Conservation (phyloP, 805 yeast species). For the Wickerhamomyces kurtzmanii region DNA sequence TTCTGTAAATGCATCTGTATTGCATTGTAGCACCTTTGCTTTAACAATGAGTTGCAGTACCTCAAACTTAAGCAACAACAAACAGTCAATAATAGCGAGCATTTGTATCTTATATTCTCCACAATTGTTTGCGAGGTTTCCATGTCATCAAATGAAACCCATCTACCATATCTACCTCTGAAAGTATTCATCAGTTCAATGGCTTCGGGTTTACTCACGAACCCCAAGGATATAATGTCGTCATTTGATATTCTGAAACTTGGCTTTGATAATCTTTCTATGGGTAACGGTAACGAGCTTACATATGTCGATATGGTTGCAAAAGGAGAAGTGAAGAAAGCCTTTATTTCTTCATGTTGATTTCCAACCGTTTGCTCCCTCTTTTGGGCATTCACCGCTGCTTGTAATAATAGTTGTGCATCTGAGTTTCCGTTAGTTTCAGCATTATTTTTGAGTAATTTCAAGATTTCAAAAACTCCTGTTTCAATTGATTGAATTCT, state of each 20-base stretch:
- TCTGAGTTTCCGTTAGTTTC: too few species aligned
- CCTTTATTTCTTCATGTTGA: too few species aligned
- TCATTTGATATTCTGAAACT: slow-evolving; percentile 16
- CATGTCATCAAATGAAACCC: slow-evolving; percentile 63
- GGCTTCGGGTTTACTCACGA: slow-evolving; percentile 39
- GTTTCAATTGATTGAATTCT: too few species aligned
- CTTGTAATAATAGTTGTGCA: too few species aligned
- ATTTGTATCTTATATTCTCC: slow-evolving; percentile 32
- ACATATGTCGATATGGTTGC: slow-evolving; percentile 19
- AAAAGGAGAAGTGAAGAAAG: slow-evolving; percentile 27
- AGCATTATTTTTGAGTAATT: too few species aligned
- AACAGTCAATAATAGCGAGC: slow-evolving; percentile 57
- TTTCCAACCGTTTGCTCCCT: too few species aligned
- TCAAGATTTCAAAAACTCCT: too few species aligned
- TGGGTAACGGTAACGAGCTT: slow-evolving; percentile 6
- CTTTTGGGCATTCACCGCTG: too few species aligned
- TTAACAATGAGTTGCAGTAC: slow-evolving; percentile 25
- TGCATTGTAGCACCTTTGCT: too few species aligned
- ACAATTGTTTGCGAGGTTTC: slow-evolving; percentile 38
- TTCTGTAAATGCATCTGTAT: too few species aligned
- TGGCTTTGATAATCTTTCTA: slow-evolving; percentile 1
- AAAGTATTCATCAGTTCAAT: slow-evolving; percentile 43
- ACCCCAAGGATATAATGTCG: slow-evolving; percentile 42
- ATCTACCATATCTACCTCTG: slow-evolving; percentile 60
- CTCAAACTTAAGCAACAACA: slow-evolving; percentile 57